A percentile compares a stretch with the other conserved stretches of the same genome.
Conservation (phyloP, 805 yeast genomes). For the Lipomyces yamadae region DNA sequence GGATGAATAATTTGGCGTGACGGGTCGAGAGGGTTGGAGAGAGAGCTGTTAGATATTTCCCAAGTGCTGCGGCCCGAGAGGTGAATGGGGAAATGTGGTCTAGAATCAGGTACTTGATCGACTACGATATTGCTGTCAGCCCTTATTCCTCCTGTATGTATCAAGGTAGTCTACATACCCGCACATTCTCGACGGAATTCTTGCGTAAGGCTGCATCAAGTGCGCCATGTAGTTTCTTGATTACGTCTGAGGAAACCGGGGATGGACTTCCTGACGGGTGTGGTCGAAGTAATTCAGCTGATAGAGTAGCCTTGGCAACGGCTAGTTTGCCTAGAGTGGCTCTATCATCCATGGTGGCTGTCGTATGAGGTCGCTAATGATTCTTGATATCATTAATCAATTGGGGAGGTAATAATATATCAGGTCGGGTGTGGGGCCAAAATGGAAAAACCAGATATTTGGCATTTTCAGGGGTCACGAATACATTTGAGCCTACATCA, state of each 20-base stretch:
- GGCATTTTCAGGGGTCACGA: not conserved
- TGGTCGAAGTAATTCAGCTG: constrained; percentile 31
- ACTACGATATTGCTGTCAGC: not conserved
- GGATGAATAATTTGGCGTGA: constrained; percentile 25
- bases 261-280: not conserved
- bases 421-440: too few species aligned
- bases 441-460: too few species aligned
- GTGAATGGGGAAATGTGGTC: constrained; percentile 11
- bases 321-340: constrained; percentile 21
- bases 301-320: constrained; percentile 28
- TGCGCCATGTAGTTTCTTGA: constrained; percentile 21
- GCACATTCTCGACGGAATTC: constrained; percentile 22
- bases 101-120: constrained; percentile 8
- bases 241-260: constrained; percentile 15
- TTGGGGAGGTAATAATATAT: too few species aligned
- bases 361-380: not conserved
- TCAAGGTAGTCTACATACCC: constrained; percentile 8
- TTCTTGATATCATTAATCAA: not conserved
- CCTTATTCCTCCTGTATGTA: not conserved
- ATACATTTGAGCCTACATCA: not conserved
- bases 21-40: constrained; percentile 14
- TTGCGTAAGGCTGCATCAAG: constrained; percentile 18
- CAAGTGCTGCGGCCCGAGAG: constrained; percentile 20
- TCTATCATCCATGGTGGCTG: not conserved
- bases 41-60: constrained; percentile 21